Conservation (phyloP, 129 eudicot genomes). For the carrot (Daucus carota) region DNA sequence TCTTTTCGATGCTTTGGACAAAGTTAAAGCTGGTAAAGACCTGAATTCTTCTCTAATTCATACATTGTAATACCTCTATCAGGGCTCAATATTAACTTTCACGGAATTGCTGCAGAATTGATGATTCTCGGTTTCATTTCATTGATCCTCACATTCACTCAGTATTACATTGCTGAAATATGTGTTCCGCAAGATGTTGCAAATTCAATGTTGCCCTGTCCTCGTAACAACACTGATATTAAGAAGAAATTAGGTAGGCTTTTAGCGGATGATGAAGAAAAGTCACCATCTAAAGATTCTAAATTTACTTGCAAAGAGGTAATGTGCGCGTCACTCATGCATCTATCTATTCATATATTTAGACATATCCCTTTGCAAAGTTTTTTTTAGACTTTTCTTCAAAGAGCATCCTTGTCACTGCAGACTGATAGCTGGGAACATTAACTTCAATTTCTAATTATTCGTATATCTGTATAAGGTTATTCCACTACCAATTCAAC, state of each 20-base stretch:
- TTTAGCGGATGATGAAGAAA: constrained; percentile 24
- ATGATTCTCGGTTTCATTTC: constrained; percentile 93
- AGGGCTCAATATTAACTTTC: not conserved
- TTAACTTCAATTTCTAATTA: not conserved
- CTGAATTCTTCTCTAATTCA: not conserved
- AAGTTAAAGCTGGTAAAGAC: constrained; percentile 66
- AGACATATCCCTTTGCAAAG: too few relatives aligned
- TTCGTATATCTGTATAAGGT: not conserved
- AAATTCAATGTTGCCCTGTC: constrained; percentile 79
- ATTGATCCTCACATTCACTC: constrained; percentile 61
- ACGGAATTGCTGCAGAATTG: constrained; percentile 49
- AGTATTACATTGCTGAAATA: constrained; percentile 55
- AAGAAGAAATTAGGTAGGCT: constrained; percentile 37
- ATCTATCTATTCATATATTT: too few relatives aligned
- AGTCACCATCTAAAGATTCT: constrained; percentile 25
- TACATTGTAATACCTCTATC: not conserved
- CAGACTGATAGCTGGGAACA: not conserved
- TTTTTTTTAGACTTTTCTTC: not conserved
- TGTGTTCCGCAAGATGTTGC: constrained; percentile 56
- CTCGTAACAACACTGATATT: constrained; percentile 13
- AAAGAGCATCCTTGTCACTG: not conserved
- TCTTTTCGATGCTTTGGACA: constrained; percentile 82
- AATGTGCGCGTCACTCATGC: too few relatives aligned
- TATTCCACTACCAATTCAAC: not conserved
- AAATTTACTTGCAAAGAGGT: constrained; percentile 34